Evolutionary conservation across 208 protist genomes (phyloP).

Genomic region (Lotmaria passim): DNA sequence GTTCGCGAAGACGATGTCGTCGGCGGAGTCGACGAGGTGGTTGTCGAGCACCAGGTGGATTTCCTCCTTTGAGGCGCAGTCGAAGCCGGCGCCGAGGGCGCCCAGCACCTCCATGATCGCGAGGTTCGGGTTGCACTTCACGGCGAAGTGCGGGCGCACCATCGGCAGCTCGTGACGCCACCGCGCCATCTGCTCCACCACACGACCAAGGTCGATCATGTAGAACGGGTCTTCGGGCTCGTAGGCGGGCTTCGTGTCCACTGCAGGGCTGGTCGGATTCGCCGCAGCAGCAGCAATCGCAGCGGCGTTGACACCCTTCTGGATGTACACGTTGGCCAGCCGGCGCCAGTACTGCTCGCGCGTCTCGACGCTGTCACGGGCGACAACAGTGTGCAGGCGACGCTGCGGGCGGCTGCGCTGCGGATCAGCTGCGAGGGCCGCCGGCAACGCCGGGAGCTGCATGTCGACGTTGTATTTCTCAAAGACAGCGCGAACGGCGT

Average conservation of each 20-base stretch:
- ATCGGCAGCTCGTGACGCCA: slow-evolving; percentile 73
- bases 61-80: slow-evolving; percentile 79
- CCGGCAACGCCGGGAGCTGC: slow-evolving; percentile 27
- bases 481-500: slow-evolving; percentile 37
- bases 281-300: neutral
- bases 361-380: slow-evolving; percentile 30
- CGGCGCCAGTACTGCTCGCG: slow-evolving; percentile 63
- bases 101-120: slow-evolving; percentile 62
- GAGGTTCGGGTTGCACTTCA: slow-evolving; percentile 84
- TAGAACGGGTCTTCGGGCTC: slow-evolving; percentile 76
- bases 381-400: neutral
- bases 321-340: slow-evolving; percentile 42
- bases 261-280: neutral
- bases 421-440: slow-evolving; percentile 7
- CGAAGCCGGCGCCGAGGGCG: slow-evolving; percentile 77
- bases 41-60: slow-evolving; percentile 58
- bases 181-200: slow-evolving; percentile 70
- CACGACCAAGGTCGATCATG: slow-evolving; percentile 73
- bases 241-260: slow-evolving; percentile 9
- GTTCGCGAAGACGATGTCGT: slow-evolving; percentile 88
- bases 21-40: slow-evolving; percentile 36
- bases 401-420: slow-evolving; percentile 17
- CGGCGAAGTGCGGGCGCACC: slow-evolving; percentile 80
- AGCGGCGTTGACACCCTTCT: slow-evolving; percentile 22
- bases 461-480: slow-evolving; percentile 29